phyloP scores from a whole-genome alignment of 1,139 yeast genomes.

The Yamadazyma mexicana region DNA sequence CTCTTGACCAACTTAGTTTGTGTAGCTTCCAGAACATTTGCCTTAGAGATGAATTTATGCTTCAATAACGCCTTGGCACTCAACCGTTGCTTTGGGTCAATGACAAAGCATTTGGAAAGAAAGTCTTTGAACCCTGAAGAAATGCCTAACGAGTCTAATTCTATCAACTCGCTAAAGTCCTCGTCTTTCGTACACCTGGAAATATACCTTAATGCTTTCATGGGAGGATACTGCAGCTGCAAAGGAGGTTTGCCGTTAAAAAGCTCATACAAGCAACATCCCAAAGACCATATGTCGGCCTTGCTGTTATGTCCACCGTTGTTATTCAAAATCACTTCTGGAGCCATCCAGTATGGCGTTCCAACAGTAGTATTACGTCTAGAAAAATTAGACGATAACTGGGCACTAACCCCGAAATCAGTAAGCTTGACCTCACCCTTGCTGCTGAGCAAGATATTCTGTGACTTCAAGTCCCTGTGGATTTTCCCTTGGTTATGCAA shows the following conservation, averaged over 20 bases:
- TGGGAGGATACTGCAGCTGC: conserved; percentile 66
- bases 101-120: conserved; percentile 60
- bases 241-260: conserved; percentile 85
- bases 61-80: conserved; percentile 58
- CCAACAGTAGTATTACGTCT: conserved; percentile 91
- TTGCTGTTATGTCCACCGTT: conserved; percentile 74
- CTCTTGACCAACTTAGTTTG: conserved; percentile 23
- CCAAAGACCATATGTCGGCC: conserved; percentile 96
- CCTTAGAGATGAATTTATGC: conserved; percentile 54
- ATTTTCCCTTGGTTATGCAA: conserved; percentile 78
- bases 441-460: conserved; percentile 68
- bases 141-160: conserved; percentile 24
- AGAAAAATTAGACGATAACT: conserved; percentile 73
- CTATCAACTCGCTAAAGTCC: conserved; percentile 36
- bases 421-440: conserved; percentile 86
- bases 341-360: conserved; percentile 99
- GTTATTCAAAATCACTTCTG: conserved; percentile 86
- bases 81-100: conserved; percentile 60
- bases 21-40: conserved; percentile 8
- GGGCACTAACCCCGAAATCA: conserved; percentile 96
- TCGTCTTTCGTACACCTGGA: conserved; percentile 36
- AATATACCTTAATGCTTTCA: conserved; percentile 66
- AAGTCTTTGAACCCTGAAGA: conserved; percentile 51
- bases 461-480: conserved; percentile 86
- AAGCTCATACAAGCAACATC: conserved; percentile 84